Conservation (phyloP, 129 eudicot genomes). For the Helianthus tuberosus region DNA sequence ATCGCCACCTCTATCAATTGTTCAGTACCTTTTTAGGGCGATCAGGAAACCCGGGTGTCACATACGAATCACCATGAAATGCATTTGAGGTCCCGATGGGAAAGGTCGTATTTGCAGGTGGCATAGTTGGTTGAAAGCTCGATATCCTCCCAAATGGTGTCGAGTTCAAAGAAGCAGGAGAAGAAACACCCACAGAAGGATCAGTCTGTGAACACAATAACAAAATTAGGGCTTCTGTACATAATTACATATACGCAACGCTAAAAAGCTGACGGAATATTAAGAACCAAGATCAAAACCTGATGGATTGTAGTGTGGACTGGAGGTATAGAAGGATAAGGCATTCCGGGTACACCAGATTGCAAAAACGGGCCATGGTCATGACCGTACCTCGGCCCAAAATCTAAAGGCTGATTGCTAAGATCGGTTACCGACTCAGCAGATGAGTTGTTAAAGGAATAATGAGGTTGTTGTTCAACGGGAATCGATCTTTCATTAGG, state of each 20-base stretch:
- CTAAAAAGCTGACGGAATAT: conserved; percentile 8
- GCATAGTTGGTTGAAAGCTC: conserved; percentile 62
- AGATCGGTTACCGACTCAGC: conserved; percentile 48
- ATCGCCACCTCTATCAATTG: background rate
- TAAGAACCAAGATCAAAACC: conserved; percentile 44
- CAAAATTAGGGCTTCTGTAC: conserved; percentile 7
- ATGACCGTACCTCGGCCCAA: conserved; percentile 59
- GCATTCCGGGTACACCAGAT: conserved; percentile 49
- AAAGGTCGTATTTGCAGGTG: conserved; percentile 58
- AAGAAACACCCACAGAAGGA: conserved; percentile 55
- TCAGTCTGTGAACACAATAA: conserved; percentile 53
- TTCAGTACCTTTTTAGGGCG: conserved; percentile 81
- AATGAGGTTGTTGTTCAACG: conserved; percentile 58
- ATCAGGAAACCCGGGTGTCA: conserved; percentile 54
- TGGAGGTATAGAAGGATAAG: conserved; percentile 59
- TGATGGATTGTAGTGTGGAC: conserved; percentile 51
- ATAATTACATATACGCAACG: conserved; percentile 7
- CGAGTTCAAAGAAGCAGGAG: conserved; percentile 63
- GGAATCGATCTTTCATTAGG: conserved; percentile 44
- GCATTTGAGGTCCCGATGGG: conserved; percentile 59
- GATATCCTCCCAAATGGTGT: conserved; percentile 60
- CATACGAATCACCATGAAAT: conserved; percentile 70
- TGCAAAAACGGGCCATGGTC: conserved; percentile 51
- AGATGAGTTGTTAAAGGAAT: conserved; percentile 50
- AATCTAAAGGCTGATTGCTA: conserved; percentile 77